Conservation (phyloP, 768 basidiomycete species). For the Phylloporus arenicola region DNA sequence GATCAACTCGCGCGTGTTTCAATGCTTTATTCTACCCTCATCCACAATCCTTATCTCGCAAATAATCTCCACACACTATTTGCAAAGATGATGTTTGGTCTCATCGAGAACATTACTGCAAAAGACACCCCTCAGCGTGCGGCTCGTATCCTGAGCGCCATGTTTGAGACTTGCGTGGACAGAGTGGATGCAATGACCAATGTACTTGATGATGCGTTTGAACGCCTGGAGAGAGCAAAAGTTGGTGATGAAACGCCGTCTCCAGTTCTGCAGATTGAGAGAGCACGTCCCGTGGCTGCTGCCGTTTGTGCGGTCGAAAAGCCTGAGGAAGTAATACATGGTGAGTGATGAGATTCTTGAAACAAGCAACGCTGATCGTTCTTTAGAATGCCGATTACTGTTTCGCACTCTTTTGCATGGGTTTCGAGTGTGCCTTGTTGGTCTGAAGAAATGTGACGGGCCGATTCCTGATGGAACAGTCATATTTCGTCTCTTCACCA, state of each 20-base stretch:
- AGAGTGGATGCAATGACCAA: constrained; percentile 77
- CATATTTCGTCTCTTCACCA: constrained; percentile 83
- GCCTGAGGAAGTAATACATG: constrained; percentile 74
- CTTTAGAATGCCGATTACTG: constrained; percentile 74
- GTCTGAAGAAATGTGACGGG: constrained; percentile 75
- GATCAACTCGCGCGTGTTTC: constrained; percentile 74
- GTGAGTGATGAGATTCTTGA: constrained; percentile 37
- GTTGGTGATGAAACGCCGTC: constrained; percentile 35
- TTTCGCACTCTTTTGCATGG: constrained; percentile 88
- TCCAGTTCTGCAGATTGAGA: constrained; percentile 73
- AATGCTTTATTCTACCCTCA: constrained; percentile 77
- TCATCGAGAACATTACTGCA: constrained; percentile 73
- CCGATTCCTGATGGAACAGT: constrained; percentile 79
- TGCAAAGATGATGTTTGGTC: constrained; percentile 87
- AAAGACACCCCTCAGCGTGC: constrained; percentile 73
- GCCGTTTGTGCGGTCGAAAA: constrained; percentile 76
- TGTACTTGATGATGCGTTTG: constrained; percentile 45
- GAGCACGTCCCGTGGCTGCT: constrained; percentile 74
- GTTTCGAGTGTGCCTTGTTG: constrained; percentile 71
- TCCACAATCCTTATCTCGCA: constrained; percentile 82
- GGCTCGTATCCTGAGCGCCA: constrained; percentile 58
- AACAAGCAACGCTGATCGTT: constrained; percentile 3
- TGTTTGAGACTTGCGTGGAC: constrained; percentile 80
- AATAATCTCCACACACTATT: constrained; percentile 84
- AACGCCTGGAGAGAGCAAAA: constrained; percentile 43